Base-by-base conservation (phyloP, 768 basidiomycete genomes). In the Leccinum incarnatum region DNA sequence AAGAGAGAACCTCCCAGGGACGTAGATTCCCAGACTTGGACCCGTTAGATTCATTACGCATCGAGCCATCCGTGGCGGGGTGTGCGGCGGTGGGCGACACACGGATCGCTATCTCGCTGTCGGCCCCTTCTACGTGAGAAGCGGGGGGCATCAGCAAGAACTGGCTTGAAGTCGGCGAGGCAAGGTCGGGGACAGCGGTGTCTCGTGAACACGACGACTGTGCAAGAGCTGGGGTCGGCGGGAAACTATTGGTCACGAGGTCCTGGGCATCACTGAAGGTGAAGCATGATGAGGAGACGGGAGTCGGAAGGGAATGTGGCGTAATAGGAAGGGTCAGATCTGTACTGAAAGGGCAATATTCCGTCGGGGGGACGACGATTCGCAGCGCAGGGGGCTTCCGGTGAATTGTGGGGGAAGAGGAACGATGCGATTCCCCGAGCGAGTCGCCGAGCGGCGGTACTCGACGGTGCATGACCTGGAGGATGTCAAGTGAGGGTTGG, bases 281-380 rank as follows among this genome's bases (percentile, higher is more conserved):
- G 32, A 73, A 70, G 53, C 71, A 71, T 1, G 69, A 72, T 10
- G 67, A 71, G 0, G 66, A 62, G 50, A 72, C 45, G 9, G 69
- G 62, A 23, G 67, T 63, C 29, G 65, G 61, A 58, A 74, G 67
- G 51, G 65, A 62, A 42, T 58, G 63, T 10, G 71, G 67, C 8
- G 69, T 67, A 17, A 67, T 63, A 46, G 72, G 72, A 59, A 71
- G 63, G 5, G 64, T 69, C n/a, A 74, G 60, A 48, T 74, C 65
- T 17, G 69, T 71, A 40, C 69, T 65, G 56, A 71, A 72, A n/a
- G 71, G 71, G 58, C 69, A 74, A 53, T 72, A 72, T 60, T 73
- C 72, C 30, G 72, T 65, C 15, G 71, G 69, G 14, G 72, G 72
- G 51, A 72, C 67, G 23, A 69, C 55, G 65, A 72, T 72, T 65